Base-by-base conservation (phyloP, 306 rosid species). In the Cicer cuneatum region DNA sequence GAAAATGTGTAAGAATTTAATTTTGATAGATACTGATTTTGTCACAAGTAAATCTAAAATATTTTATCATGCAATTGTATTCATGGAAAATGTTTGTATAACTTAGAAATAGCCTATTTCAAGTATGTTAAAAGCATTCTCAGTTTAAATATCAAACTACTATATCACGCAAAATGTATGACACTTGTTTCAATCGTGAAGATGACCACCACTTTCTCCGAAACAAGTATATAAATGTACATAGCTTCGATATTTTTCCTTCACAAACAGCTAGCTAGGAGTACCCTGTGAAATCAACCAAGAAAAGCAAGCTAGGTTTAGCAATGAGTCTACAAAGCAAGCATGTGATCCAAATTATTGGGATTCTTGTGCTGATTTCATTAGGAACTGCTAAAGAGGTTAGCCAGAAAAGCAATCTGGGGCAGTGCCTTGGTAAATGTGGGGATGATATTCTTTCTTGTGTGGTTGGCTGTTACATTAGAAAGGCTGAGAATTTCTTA, bases 321-420 rank as follows among this genome's bases (percentile, higher is more conserved):
- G 40, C 68, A 66, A 79, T 72, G 71, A 8, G 19, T 74, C 49
- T n/a, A 42, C 59, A 43, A 45, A 37, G 51, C 14, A 51, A 59
- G 58, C 58, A 74, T 0, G 56, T 15, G 12, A 24, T 80, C 71
- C 49, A 8, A 64, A 42, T 57, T 11, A 12, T 74, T 37, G 67
- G 43, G 5, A 49, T 74, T 52, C 60, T 80, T 42, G n/a, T 74
- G 71, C 21, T 80, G 47, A 61, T 74, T 40, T 40, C 63, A 18
- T 29, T 59, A 16, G 66, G 75, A 67, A 35, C 47, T 67, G 76
- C 71, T 39, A 10, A 56, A 10, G 83, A 24, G 12, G 56, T 21
- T 35, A 2, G 2, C 43, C 49, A 12, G 11, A 41, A 53, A 41
- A 46, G 4, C 39, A 14, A 75, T 5, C 9, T 54, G 5, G 81